These are phyloP conservation scores for Aspergillus novofumigatus DNA, from an alignment of 2,329 filamentous ascomycete genomes.

Conservation along the genomic window DNA sequence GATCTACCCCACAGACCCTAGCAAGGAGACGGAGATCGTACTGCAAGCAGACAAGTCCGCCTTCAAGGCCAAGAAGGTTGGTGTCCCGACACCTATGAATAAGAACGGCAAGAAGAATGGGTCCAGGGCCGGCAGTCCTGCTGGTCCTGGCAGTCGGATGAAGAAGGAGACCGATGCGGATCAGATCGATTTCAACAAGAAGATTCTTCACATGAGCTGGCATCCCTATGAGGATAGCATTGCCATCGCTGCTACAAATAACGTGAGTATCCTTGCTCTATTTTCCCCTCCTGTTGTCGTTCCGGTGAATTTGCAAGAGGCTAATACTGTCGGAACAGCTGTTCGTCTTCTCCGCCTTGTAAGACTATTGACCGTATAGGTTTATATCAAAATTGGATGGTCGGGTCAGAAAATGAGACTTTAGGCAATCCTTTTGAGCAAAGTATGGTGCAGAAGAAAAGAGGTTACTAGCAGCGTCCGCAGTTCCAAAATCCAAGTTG, in stretches of 20 bases:
- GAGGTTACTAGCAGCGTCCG: conserved; percentile 21
- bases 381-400: conserved; percentile 22
- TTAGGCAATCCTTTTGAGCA: conserved; percentile 8
- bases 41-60: conserved; percentile 97
- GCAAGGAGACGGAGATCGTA: conserved; percentile 95
- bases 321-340: conserved; percentile 47
- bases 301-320: neutral
- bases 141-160: conserved; percentile 87
- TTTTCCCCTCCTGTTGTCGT: neutral
- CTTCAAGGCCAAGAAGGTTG: conserved; percentile 99
- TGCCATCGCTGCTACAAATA: conserved; percentile 98
- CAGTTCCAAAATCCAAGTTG: conserved; percentile 20
- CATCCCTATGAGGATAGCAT: conserved; percentile 99
- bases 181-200: conserved; percentile 99
- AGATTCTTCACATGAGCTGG: conserved; percentile 99
- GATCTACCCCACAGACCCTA: conserved; percentile 96
- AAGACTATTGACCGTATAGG: conserved; percentile 18
- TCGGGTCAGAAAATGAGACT: conserved; percentile 15
- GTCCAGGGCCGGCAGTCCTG: conserved; percentile 84
- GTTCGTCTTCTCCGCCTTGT: conserved; percentile 76
- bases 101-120: conserved; percentile 80
- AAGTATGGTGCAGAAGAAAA: conserved; percentile 12
- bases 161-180: conserved; percentile 98
- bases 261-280: conserved; percentile 61
- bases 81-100: conserved; percentile 95